Evolutionary conservation across 768 basidiomycete species (phyloP).

Genomic region (Rubroboletus pulcherrimus): DNA sequence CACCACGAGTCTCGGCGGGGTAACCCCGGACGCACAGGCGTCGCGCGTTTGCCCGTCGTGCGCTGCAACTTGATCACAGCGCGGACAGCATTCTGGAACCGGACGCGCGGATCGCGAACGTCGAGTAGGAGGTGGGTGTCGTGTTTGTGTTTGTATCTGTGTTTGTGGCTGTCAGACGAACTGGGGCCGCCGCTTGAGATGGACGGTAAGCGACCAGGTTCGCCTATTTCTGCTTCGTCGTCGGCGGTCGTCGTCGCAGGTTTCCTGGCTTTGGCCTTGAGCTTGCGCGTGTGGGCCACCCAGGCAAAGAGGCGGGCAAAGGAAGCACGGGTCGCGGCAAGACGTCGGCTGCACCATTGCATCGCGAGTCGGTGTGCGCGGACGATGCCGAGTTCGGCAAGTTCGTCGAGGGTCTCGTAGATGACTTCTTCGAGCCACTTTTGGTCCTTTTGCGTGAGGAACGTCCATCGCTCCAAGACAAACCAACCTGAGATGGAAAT

Average conservation of each 20-base stretch:
- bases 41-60: constrained; percentile 23
- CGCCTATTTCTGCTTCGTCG: not conserved
- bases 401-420: constrained; percentile 20
- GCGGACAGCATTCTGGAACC: constrained; percentile 41
- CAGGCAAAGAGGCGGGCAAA: constrained; percentile 11
- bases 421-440: constrained; percentile 44
- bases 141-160: not conserved
- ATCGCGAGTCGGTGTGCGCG: constrained; percentile 23
- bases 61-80: constrained; percentile 40
- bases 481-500: constrained; percentile 52
- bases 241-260: not conserved
- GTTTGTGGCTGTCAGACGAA: not conserved
- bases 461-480: constrained; percentile 46
- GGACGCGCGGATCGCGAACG: constrained; percentile 24
- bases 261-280: not conserved
- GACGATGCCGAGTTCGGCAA: constrained; percentile 21
- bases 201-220: not conserved
- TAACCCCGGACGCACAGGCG: constrained; percentile 20
- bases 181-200: constrained; percentile 3
- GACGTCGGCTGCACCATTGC: constrained; percentile 20
- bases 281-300: constrained; percentile 7
- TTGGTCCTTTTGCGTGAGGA: constrained; percentile 39
- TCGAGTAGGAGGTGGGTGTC: constrained; percentile 18
- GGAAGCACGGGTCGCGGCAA: constrained; percentile 5
- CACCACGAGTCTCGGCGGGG: constrained; percentile 28